Base-by-base conservation (phyloP, 2,329 filamentous ascomycete genomes). In the Epichloe scottii region DNA sequence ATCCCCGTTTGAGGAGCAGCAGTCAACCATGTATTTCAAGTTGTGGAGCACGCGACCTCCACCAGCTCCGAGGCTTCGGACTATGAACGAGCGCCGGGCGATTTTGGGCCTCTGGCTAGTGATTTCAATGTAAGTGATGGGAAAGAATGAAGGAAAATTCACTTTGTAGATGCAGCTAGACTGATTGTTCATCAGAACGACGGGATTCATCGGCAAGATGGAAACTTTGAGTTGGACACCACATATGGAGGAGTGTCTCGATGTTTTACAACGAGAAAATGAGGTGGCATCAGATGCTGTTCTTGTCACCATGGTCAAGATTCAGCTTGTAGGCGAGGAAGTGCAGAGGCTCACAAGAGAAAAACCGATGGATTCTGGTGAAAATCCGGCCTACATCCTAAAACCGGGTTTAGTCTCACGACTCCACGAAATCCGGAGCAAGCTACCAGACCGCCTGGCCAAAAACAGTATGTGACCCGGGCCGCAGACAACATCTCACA, bases 181-280 rank as follows among this genome's bases (percentile, higher is more conserved):
- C 39, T 41, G 17, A 41, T 41, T n/a, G 4, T 8, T 8, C 23
- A 17, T 6, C 6, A 71, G 66, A 52, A 61, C 62, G 51, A 61
- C 66, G 46, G 65, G 59, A 3, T 72, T 66, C 49, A 64, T 77
- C 14, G 71, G 70, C 23, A 71, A 71, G 44, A 67, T 71, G 47
- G 77, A 81, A 49, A 58, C 70, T 2, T 65, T 83, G 46, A 68
- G 66, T 2, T 85, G 80, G 80, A 81, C 73, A 0, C 56, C 72
- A 1, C 72, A 80, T 48, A 73, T 84, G 68, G 78, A 81, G 33
- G 77, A 82, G 37, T 77, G 72, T 37, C 64, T 83, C 1, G 62
- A 68, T 4, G 55, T 69, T 2, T 63, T 84, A 0, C 64, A 68
- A 4, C 63, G 69, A 15, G 63, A 69, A 1, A 68, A 68, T 7